phyloP scores from a whole-genome alignment of 2,329 filamentous ascomycete genomes.

The Trichoderma koningii region DNA sequence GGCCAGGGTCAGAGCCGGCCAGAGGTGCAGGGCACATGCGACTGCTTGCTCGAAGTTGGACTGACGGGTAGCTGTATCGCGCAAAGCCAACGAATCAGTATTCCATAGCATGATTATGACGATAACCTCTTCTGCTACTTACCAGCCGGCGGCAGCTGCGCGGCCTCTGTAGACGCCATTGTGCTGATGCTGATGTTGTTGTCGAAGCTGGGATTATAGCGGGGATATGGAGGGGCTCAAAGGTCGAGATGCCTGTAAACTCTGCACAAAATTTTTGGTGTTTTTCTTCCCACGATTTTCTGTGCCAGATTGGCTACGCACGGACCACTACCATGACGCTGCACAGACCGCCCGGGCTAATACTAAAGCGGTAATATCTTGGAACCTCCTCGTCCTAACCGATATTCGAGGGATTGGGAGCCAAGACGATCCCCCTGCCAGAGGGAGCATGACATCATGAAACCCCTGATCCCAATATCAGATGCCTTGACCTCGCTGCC shows the following conservation, averaged over 20 bases:
- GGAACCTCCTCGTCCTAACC: background rate
- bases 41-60: conserved; percentile 82
- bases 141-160: conserved; percentile 40
- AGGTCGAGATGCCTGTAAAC: conserved; percentile 12
- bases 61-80: conserved; percentile 54
- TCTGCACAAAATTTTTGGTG: conserved; percentile 27
- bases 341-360: background rate
- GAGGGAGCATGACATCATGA: conserved; percentile 29
- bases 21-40: conserved; percentile 80
- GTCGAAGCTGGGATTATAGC: conserved; percentile 27
- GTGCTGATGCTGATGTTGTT: conserved; percentile 27
- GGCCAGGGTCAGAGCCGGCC: conserved; percentile 84
- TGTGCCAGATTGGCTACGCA: conserved; percentile 13
- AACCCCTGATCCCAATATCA: conserved; percentile 24
- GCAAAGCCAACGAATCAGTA: conserved; percentile 6
- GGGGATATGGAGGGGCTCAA: conserved; percentile 39
- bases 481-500: conserved; percentile 7
- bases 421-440: conserved; percentile 14
- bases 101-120: conserved; percentile 21
- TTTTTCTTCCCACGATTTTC: conserved; percentile 12
- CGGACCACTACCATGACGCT: conserved; percentile 18
- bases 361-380: conserved; percentile 10
- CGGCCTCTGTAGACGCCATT: conserved; percentile 39
- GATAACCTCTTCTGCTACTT: conserved; percentile 17
- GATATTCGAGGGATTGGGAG: conserved; percentile 11